Conservation (phyloP, 2,329 filamentous ascomycete genomes). For the Colletotrichum trifolii region DNA sequence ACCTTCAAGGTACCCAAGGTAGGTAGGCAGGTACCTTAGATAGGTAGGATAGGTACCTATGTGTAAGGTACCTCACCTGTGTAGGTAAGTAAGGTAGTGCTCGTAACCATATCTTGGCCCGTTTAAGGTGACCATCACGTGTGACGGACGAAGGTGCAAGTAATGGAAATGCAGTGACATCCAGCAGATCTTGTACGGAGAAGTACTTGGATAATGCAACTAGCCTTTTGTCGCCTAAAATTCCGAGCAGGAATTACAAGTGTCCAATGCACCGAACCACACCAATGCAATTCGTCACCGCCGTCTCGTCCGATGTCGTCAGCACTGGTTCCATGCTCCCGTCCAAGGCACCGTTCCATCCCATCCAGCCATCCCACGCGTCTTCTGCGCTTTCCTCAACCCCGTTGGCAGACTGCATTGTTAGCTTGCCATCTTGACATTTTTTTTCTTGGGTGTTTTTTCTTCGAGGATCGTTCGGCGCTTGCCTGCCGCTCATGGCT, state of each 20-base stretch:
- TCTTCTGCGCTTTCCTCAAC: not conserved
- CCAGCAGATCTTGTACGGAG: no score
- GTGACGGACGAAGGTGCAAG: no score
- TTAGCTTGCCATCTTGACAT: conserved; percentile 1
- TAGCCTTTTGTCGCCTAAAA: no score
- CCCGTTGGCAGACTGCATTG: not conserved
- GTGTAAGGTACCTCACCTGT: no score
- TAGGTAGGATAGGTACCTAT: not conserved
- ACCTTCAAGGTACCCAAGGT: not conserved
- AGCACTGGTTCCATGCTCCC: not conserved
- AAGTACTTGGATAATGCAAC: no score
- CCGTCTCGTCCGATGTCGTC: conserved; percentile 32
- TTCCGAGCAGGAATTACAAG: no score
- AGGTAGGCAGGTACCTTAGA: not conserved
- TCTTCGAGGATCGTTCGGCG: no score
- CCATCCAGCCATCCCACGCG: conserved; percentile 10
- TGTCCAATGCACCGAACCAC: not conserved
- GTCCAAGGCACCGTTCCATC: not conserved
- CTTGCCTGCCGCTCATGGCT: no score
- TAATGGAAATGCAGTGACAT: no score
- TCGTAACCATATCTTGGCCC: no score
- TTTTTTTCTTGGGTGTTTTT: not conserved
- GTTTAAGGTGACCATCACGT: no score
- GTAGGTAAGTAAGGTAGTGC: no score
- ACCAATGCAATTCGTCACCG: conserved; percentile 18